A percentile compares a stretch with the other conserved stretches of the same genome.
phyloP scores from a whole-genome alignment of 202 grass and related monocot species.

The Brachypodium distachyon region DNA sequence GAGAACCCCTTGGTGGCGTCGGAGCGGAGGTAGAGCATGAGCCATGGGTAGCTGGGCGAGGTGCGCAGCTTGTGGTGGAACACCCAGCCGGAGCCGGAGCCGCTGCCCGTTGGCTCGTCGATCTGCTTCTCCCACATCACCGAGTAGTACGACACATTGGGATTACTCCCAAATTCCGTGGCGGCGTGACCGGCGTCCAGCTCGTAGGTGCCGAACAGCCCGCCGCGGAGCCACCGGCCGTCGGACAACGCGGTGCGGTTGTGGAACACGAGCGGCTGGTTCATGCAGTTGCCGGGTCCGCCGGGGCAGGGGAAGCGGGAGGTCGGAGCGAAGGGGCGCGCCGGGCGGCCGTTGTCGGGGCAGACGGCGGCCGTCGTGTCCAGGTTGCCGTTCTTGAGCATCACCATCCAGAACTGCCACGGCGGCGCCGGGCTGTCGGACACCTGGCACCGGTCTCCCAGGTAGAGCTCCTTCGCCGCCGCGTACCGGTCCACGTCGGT shows the following conservation, averaged over 20 bases:
- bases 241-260: conserved; percentile 47
- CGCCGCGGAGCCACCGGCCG: conserved; percentile 37
- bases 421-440: conserved; percentile 27
- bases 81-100: conserved; percentile 52
- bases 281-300: conserved; percentile 84
- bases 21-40: conserved; percentile 87
- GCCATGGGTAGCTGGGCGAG: conserved; percentile 66
- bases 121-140: conserved; percentile 82
- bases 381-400: conserved; percentile 96
- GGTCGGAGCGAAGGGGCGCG: conserved; percentile 46
- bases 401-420: conserved; percentile 97
- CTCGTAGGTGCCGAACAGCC: conserved; percentile 64
- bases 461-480: conserved; percentile 63
- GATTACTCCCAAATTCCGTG: background rate
- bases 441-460: conserved; percentile 69
- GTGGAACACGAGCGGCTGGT: conserved; percentile 84
- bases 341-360: conserved; percentile 55
- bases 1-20: conserved; percentile 87
- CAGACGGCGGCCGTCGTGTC: conserved; percentile 65
- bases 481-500: conserved; percentile 56
- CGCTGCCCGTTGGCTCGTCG: background rate
- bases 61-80: conserved; percentile 83
- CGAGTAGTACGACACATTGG: conserved; percentile 41
- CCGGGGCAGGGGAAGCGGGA: conserved; percentile 67
- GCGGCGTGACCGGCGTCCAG: too few relatives aligned